Percentiles rank a stretch among this genome's conserved stretches.
phyloP scores from a whole-genome alignment of 495 filamentous ascomycete genomes.

The Neurospora cerealis region DNA sequence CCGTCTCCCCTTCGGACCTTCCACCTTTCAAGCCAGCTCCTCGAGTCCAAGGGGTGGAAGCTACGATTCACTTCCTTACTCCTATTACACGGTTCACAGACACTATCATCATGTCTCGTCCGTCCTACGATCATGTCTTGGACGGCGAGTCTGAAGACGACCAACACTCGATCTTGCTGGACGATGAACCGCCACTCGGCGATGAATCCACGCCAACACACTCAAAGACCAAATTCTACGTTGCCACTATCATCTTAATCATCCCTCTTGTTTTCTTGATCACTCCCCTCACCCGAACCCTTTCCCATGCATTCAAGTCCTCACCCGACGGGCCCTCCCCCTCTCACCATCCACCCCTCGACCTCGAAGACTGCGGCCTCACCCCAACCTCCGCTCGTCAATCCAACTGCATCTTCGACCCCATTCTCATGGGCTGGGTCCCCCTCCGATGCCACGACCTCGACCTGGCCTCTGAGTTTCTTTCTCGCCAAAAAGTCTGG shows the following conservation, averaged over 20 bases:
- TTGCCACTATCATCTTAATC: too few species aligned
- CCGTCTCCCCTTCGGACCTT: not conserved
- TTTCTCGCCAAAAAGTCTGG: not conserved
- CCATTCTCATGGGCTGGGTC: conserved; percentile 1
- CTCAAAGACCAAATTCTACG: not conserved
- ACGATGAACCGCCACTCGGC: not conserved
- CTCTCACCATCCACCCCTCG: not conserved
- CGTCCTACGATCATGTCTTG: not conserved
- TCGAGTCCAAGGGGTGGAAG: not conserved
- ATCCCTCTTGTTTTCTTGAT: too few species aligned
- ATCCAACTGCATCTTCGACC: not conserved
- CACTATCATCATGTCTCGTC: not conserved
- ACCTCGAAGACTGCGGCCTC: not conserved
- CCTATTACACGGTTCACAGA: too few species aligned
- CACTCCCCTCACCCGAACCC: too few species aligned
- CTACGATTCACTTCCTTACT: not conserved
- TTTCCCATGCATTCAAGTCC: too few species aligned
- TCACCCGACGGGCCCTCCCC: too few species aligned
- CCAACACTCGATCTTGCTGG: not conserved
- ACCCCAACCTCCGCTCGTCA: not conserved
- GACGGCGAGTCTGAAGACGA: not conserved
- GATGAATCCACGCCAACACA: not conserved
- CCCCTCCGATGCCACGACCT: not conserved
- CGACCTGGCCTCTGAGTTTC: not conserved
- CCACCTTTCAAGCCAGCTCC: not conserved